These are phyloP conservation scores for Penicillium cataractarum DNA, from an alignment of 495 filamentous ascomycete species.

Conservation along the genomic window DNA sequence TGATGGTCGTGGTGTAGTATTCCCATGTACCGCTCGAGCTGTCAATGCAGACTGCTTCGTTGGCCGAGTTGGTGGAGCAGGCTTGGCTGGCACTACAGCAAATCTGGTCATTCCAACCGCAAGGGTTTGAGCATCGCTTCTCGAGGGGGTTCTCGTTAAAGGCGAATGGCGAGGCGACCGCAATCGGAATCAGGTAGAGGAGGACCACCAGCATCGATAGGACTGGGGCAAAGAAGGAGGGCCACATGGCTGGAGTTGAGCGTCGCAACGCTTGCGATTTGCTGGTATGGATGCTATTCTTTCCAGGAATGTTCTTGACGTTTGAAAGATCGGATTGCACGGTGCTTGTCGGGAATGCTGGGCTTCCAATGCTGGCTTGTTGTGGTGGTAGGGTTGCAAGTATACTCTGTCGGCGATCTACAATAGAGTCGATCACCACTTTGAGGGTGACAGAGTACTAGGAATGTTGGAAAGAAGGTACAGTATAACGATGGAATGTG, in stretches of 20 bases:
- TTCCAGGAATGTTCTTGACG: slow-evolving; percentile 23
- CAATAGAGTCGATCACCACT: slow-evolving; percentile 14
- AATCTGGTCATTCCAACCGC: slow-evolving; percentile 66
- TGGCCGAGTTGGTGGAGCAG: slow-evolving; percentile 64
- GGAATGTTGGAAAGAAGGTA: slow-evolving; percentile 15
- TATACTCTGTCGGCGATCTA: slow-evolving; percentile 16
- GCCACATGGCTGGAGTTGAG: slow-evolving; percentile 35
- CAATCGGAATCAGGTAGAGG: slow-evolving; percentile 27
- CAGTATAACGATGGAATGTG: slow-evolving; percentile 8
- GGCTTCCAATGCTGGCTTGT: neutral
- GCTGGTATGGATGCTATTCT: neutral
- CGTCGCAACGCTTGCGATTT: slow-evolving; percentile 6
- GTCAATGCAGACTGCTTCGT: slow-evolving; percentile 59
- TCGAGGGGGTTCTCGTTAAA: slow-evolving; percentile 34
- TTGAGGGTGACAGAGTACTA: slow-evolving; percentile 1
- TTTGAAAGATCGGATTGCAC: slow-evolving; percentile 5
- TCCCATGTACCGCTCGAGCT: slow-evolving; percentile 36
- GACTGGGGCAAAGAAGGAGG: slow-evolving; percentile 29
- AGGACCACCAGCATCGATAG: slow-evolving; percentile 34
- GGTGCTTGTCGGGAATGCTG: slow-evolving; percentile 11
- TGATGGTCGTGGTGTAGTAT: slow-evolving; percentile 72
- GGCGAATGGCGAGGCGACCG: slow-evolving; percentile 43
- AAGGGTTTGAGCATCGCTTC: slow-evolving; percentile 63
- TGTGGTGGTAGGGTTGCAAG: slow-evolving; percentile 7
- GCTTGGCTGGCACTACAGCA: slow-evolving; percentile 65